phyloP scores from a whole-genome alignment of 495 filamentous ascomycete species.

The Trichoderma orchidacearum region DNA sequence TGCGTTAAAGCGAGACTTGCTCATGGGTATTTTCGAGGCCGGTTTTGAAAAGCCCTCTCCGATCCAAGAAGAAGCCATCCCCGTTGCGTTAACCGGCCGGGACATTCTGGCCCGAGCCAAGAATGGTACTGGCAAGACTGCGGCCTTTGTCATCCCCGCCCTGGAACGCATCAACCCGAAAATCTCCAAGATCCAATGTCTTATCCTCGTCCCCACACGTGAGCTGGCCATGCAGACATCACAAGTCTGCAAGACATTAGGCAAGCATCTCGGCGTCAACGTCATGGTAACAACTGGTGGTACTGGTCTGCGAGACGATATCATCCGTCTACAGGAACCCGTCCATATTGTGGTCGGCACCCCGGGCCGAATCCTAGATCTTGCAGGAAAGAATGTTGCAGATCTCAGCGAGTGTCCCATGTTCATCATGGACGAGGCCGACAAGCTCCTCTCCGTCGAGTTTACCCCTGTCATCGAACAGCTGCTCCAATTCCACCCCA shows the following conservation, averaged over 20 bases:
- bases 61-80: slow-evolving; percentile 98
- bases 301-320: slow-evolving; percentile 88
- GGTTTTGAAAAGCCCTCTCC: slow-evolving; percentile 98
- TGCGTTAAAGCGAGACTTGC: slow-evolving; percentile 77
- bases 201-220: slow-evolving; percentile 92
- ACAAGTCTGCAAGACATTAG: slow-evolving; percentile 95
- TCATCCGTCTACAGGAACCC: slow-evolving; percentile 82
- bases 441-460: slow-evolving; percentile 90
- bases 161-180: slow-evolving; percentile 94
- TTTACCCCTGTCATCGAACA: slow-evolving; percentile 97
- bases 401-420: slow-evolving; percentile 94
- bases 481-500: slow-evolving; percentile 81
- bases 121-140: slow-evolving; percentile 97
- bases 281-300: slow-evolving; percentile 99
- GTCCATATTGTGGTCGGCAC: slow-evolving; percentile 98
- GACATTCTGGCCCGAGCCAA: slow-evolving; percentile 95
- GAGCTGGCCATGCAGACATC: slow-evolving; percentile 98
- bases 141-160: slow-evolving; percentile 92
- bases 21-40: slow-evolving; percentile 99
- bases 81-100: slow-evolving; percentile 84
- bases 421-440: slow-evolving; percentile 98
- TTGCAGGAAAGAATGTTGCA: slow-evolving; percentile 87
- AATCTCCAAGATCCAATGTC: slow-evolving; percentile 82
- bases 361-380: slow-evolving; percentile 85
- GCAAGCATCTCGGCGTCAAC: slow-evolving; percentile 91